Conservation (phyloP, 176 grass and related monocot species). For the Paspalum notatum region DNA sequence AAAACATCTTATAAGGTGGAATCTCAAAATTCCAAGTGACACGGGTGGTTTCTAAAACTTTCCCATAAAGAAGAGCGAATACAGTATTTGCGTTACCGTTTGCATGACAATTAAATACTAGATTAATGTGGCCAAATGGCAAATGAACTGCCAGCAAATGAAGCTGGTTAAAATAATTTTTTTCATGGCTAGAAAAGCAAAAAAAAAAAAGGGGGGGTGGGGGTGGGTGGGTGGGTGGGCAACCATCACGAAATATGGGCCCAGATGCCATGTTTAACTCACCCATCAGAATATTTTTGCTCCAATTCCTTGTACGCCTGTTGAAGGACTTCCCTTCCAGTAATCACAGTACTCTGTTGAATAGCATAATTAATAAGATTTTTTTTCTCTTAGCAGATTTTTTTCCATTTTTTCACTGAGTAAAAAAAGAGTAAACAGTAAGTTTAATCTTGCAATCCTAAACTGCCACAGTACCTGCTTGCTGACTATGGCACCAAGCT, state of each 20-base stretch:
- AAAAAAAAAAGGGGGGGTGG: neutral
- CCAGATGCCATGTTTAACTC: conserved; percentile 29
- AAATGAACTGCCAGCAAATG: conserved; percentile 3
- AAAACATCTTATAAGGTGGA: neutral
- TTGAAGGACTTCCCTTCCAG: conserved; percentile 71
- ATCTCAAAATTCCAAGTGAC: no score
- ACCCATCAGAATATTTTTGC: conserved; percentile 87
- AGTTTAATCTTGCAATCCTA: neutral
- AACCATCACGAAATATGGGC: conserved; percentile 6
- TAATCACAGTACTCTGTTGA: conserved; percentile 73
- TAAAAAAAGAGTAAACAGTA: neutral
- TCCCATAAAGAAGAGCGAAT: neutral
- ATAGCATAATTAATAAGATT: conserved; percentile 15
- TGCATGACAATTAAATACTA: neutral
- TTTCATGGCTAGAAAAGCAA: neutral
- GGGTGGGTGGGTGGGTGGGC: no score
- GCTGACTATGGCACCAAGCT: conserved; percentile 93
- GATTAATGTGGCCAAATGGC: neutral
- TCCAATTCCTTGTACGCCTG: conserved; percentile 79
- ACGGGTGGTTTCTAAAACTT: neutral
- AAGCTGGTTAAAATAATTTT: neutral
- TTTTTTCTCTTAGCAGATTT: neutral
- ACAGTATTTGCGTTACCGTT: neutral
- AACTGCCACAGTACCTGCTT: conserved; percentile 68
- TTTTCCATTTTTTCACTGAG: conserved; percentile 12